Conservation (phyloP, 805 yeast species). For the Kurtzmaniella fragi region DNA sequence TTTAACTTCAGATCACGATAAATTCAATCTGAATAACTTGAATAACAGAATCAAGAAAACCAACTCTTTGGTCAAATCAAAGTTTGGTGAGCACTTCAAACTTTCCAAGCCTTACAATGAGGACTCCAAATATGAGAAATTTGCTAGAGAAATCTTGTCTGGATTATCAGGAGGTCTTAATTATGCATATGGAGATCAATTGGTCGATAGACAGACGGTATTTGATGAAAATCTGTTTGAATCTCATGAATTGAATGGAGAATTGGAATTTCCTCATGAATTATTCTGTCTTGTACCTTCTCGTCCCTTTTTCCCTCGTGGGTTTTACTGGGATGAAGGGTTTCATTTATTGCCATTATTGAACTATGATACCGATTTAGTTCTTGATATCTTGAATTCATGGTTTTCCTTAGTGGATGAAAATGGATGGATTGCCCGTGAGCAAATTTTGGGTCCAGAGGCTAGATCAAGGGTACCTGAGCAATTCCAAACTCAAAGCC, state of each 20-base stretch:
- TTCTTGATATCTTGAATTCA: slow-evolving; percentile 71
- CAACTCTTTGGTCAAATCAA: slow-evolving; percentile 40
- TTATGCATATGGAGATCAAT: slow-evolving; percentile 76
- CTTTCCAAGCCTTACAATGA: slow-evolving; percentile 51
- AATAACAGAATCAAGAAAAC: slow-evolving; percentile 26
- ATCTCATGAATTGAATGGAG: slow-evolving; percentile 45
- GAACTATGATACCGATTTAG: slow-evolving; percentile 79
- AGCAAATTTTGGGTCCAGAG: slow-evolving; percentile 88
- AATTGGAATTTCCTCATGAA: slow-evolving; percentile 71
- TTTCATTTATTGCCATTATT: slow-evolving; percentile 82
- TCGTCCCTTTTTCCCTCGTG: slow-evolving; percentile 91
- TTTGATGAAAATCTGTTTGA: slow-evolving; percentile 69
- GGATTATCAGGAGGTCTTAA: slow-evolving; percentile 88
- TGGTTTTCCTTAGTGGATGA: slow-evolving; percentile 87
- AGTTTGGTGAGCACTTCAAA: slow-evolving; percentile 48
- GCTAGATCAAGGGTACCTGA: slow-evolving; percentile 83
- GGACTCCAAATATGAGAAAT: slow-evolving; percentile 36
- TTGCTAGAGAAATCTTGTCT: slow-evolving; percentile 77
- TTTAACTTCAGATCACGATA: slow-evolving; percentile 30
- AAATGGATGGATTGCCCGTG: slow-evolving; percentile 96
- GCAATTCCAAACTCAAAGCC: slow-evolving; percentile 81
- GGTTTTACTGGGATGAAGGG: slow-evolving; percentile 99
- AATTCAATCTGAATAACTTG: slow-evolving; percentile 34
- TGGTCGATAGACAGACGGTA: slow-evolving; percentile 69
- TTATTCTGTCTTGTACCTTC: slow-evolving; percentile 86